Base-by-base conservation (phyloP, 169 alveolate genomes). In the Cryptosporidium muris region DNA sequence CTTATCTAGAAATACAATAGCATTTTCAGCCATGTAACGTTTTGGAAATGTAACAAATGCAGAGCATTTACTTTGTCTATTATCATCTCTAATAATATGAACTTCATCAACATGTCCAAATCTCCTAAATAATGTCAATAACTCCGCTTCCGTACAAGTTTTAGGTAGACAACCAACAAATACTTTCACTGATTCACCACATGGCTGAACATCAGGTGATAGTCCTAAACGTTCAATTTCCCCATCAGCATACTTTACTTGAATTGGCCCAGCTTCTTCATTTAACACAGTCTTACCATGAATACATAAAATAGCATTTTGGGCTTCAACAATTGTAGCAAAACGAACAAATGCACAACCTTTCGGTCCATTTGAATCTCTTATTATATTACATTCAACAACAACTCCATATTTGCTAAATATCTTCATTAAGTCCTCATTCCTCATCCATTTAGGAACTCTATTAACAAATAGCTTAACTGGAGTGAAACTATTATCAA, bases 131-230 rank as follows among this genome's bases (percentile, higher is more conserved):
- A 74, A 42, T 14, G 60, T 7, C 3, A 74, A 64, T 4, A 74
- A 40, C n/a, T 74, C 74, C n/a, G 54, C 85, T 58, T 74, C 85
- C 3, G 85, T 74, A 47, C 85, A 74, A 42, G 54, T 74, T 48
- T 74, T 74, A 11, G 85, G 85, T 43, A 74, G 68, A 60, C 85
- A 58, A 14, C 85, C 85, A n/a, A 74, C 85, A 74, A 74, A 74
- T 4, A 74, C 85, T 36, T 74, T 74, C 2, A 74, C 67, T 11
- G 85, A 74, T 37, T 74, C 85, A 9, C 85, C 85, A 11, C 85
- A 74, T n/a, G 85, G 85, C 38, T 74, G 85, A 16, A 74, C 85
- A 36, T 74, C 85, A 9, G 85, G 85, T 12, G 85, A 74, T 6
- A 74, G 67, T 45, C 85, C 85, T 1, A 74, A 42, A 14, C 85